Base-by-base conservation (phyloP, 2,329 filamentous ascomycete genomes). In the Pseudogymnoascus sp. region DNA sequence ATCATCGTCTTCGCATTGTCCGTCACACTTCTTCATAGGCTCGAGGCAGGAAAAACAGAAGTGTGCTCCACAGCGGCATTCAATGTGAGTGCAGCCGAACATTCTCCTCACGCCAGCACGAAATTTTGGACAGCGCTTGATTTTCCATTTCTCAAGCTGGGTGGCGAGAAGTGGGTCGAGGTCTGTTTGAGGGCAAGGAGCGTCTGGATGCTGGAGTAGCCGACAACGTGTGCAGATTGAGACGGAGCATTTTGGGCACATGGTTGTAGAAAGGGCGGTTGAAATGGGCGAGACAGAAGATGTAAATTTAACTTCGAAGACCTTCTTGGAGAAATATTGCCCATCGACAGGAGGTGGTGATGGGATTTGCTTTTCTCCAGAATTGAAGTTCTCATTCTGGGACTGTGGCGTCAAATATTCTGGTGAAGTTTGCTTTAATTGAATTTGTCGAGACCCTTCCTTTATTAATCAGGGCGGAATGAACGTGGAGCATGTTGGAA, bases 101-200 rank as follows among this genome's bases (percentile, higher is more conserved):
- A 82, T 80, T 61, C 75, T 75, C 65, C 75, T 75, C 14, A 82
- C 70, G 7, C 77, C 80, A n/a, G 77, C 72, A 1, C 75, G 72
- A 65, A 81, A 83, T 62, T 77, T 77, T 0, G 81, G 81, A 62
- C 81, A 83, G 7, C 75, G 72, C 68, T 81, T 82, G 69, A 81
- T 78, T 3, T 78, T 76, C 72, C 76, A 80, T 43, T 70, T 72
- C 59, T 73, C 71, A 2, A 83, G 70, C 35, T 79, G 68, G 5
- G 60, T 62, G 28, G 72, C 71, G 2, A 74, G 26, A 53, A 72
- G 71, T 4, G 72, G 66, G 16, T 78, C 74, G 22, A 75, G 63
- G 33, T 76, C 75, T 4, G 73, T 70, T 6, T 70, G 72, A 38
- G 71, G 71, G 66, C 78, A 80, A 3, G 28, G 50, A 37, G 72